Base-by-base conservation (phyloP, 345 rosid species). In the Jatropha curcas region DNA sequence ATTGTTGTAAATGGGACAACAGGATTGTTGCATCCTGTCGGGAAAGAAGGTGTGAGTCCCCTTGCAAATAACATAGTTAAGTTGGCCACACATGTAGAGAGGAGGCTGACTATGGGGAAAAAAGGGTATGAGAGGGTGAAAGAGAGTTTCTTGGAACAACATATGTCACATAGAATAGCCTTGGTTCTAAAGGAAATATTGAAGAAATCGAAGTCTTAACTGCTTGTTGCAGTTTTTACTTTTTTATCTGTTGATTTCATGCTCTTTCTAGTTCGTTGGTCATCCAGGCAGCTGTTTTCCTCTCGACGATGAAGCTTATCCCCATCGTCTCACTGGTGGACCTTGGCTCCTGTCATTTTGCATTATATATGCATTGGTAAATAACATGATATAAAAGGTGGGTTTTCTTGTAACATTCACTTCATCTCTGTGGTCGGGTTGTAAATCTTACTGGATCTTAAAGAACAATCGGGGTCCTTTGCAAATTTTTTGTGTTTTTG, bases 81-180 rank as follows among this genome's bases (percentile, higher is more conserved):
- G 57, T 76, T 84, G 41, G 89, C 89, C 2, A 83, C 87, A 3
- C 87, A 80, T 20, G 87, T 82, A 0, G 87, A 82, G 60, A 78
- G 87, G 75, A 83, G 89, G 78, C 80, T 84, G 56, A 86, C 86
- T 8, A 84, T 84, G 80, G 89, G 89, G 30, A 83, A 80, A 82
- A 83, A 81, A 74, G 89, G 87, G 25, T 84, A 80, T 16, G 77
- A 78, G 77, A 73, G 79, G 81, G 83, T 80, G 62, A 84, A 78
- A 72, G 83, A 80, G 53, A 69, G 66, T 55, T 82, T 86, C 60
- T 71, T 82, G 60, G 89, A 86, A 71, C 78, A 82, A 28, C 87
- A 84, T 68, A 82, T 84, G 87, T 76, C 86, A 7, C 80, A 78
- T 19, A 77, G 87, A 74, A 84, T 84, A 4, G 85, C 86, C n/a